Evolutionary conservation across 2,329 filamentous ascomycete genomes (phyloP).

Genomic region (Zymoseptoria ardabiliae): DNA sequence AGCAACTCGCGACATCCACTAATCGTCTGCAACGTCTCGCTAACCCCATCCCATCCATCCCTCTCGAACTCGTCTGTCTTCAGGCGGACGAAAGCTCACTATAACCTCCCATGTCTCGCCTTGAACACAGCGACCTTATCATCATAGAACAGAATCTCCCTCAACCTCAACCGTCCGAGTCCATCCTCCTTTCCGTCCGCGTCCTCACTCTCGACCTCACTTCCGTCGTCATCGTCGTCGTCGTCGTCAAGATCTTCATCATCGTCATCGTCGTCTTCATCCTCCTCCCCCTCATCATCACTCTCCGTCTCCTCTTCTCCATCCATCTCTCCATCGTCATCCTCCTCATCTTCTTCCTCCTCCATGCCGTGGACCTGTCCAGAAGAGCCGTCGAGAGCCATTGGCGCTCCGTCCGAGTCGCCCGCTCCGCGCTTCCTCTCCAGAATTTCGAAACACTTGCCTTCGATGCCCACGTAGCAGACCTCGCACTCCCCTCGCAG

Average conservation of each 20-base stretch:
- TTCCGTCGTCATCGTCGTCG: conserved; percentile 31
- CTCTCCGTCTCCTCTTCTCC: conserved; percentile 39
- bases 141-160: conserved; percentile 78
- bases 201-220: conserved; percentile 26
- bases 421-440: conserved; percentile 49
- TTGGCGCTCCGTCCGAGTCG: conserved; percentile 27
- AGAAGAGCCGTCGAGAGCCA: conserved; percentile 17
- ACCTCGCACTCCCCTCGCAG: conserved; percentile 68
- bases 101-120: conserved; percentile 54
- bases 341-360: conserved; percentile 45
- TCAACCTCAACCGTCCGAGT: conserved; percentile 49
- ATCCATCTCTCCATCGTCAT: conserved; percentile 40
- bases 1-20: no score
- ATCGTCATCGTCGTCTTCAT: conserved; percentile 30
- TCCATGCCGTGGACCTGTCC: conserved; percentile 21
- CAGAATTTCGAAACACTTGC: conserved; percentile 75
- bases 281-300: conserved; percentile 41
- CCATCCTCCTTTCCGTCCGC: conserved; percentile 1
- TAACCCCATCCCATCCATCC: not conserved
- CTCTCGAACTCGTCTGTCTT: not conserved
- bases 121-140: conserved; percentile 77
- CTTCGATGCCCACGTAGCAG: conserved; percentile 68
- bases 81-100: conserved; percentile 1
- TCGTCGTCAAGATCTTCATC: conserved; percentile 32
- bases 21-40: not conserved